phyloP scores from a whole-genome alignment of 2,329 filamentous ascomycete species.

The Dactylellina parvicollis region DNA sequence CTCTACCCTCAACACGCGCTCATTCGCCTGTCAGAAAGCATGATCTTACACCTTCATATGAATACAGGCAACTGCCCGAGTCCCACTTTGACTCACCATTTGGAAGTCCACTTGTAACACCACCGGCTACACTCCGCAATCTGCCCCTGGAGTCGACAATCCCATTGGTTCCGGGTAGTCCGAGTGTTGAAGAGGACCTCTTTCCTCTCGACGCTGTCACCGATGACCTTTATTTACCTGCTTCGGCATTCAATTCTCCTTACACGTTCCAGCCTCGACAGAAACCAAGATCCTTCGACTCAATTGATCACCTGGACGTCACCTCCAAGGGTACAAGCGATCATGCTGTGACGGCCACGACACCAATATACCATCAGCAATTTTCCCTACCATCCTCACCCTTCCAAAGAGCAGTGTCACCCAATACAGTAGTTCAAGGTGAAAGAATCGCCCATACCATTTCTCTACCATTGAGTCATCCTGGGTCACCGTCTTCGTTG shows the following conservation, averaged over 20 bases:
- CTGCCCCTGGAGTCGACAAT: not conserved
- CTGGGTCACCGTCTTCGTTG: constrained; percentile 2
- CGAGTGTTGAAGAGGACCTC: not conserved
- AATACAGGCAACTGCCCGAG: not conserved
- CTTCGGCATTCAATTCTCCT: constrained; percentile 14
- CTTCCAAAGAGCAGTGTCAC: not conserved
- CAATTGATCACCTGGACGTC: not conserved
- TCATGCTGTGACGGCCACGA: not conserved
- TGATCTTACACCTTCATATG: not conserved
- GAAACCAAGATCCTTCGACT: not conserved
- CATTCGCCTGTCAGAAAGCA: not conserved
- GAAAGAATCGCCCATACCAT: not conserved
- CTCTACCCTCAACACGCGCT: constrained; percentile 1
- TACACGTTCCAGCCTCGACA: not conserved
- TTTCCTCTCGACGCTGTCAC: not conserved
- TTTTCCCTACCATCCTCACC: constrained; percentile 27
- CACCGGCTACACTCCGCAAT: not conserved
- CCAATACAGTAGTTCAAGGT: not conserved
- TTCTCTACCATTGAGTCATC: constrained; percentile 12
- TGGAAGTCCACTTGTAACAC: not conserved
- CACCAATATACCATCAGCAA: not conserved
- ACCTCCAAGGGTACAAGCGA: not conserved
- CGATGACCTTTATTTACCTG: not conserved
- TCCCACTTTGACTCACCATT: constrained; percentile 31
- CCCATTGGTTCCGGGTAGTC: constrained; percentile 16